Percentiles rank a stretch among this genome's conserved stretches.
Conservation (phyloP, 1,284 basidiomycete species). For the Trametes hirsuta region DNA sequence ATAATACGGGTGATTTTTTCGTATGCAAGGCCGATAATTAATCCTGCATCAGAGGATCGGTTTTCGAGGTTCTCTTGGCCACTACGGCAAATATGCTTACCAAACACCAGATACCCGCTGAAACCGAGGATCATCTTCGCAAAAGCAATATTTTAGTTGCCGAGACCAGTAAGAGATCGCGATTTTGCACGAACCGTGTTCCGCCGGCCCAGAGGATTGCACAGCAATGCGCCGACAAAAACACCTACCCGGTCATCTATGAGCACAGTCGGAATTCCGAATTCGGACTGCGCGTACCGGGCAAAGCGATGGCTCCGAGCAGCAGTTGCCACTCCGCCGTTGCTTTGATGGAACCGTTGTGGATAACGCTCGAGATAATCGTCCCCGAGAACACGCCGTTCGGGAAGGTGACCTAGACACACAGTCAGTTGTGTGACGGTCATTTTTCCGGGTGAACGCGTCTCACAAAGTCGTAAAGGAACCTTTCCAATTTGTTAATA, state of each 20-base stretch:
- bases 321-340: conserved; percentile 77
- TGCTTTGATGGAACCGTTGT: conserved; percentile 53
- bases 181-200: conserved; percentile 52
- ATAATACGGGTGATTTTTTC: conserved; percentile 68
- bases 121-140: conserved; percentile 75
- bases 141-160: conserved; percentile 3
- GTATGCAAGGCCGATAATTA: conserved; percentile 71
- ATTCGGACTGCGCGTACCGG: conserved; percentile 43
- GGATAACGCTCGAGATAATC: conserved; percentile 62
- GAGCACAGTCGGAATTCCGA: conserved; percentile 2
- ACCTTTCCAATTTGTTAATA: conserved; percentile 45
- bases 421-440: not conserved
- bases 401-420: conserved; percentile 63
- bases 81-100: conserved; percentile 36
- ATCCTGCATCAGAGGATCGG: conserved; percentile 35
- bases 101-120: conserved; percentile 73
- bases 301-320: conserved; percentile 67
- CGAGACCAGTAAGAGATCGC: not conserved
- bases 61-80: not conserved
- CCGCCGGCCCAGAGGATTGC: conserved; percentile 65
- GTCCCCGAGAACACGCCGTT: conserved; percentile 70
- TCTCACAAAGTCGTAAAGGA: conserved; percentile 73
- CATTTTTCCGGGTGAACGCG: not conserved
- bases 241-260: conserved; percentile 32
- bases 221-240: conserved; percentile 62